Conservation (phyloP, 202 grass and related monocot species). For the Musa balbisiana region DNA sequence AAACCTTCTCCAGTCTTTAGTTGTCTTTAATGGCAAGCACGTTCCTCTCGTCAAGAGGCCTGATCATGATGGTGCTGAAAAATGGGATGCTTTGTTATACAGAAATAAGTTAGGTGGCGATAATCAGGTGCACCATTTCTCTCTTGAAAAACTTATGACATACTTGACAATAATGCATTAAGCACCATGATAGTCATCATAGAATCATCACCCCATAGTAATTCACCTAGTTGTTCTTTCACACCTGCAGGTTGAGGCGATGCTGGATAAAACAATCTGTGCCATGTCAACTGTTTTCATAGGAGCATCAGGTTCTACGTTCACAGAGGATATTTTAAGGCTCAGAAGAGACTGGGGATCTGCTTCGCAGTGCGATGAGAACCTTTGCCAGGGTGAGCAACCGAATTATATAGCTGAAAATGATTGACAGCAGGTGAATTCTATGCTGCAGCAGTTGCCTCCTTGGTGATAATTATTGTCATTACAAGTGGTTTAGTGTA, state of each 20-base stretch:
- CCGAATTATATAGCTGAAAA: constrained; percentile 63
- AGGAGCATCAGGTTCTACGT: constrained; percentile 73
- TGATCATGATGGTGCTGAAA: constrained; percentile 57
- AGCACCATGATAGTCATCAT: background rate
- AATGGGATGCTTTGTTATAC: constrained; percentile 86
- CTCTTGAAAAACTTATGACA: background rate
- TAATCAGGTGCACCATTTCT: constrained; percentile 41
- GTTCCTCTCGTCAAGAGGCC: constrained; percentile 75
- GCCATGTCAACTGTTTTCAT: constrained; percentile 72
- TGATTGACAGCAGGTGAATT: constrained; percentile 28
- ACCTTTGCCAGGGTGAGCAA: constrained; percentile 73
- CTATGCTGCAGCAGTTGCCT: background rate
- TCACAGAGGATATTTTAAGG: constrained; percentile 82
- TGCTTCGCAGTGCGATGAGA: constrained; percentile 67
- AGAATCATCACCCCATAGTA: background rate
- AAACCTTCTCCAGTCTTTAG: constrained; percentile 59
- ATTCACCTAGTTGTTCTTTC: background rate
- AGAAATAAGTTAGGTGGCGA: constrained; percentile 69
- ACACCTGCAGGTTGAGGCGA: constrained; percentile 63
- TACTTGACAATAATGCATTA: background rate
- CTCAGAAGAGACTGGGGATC: constrained; percentile 65
- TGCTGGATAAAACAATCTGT: constrained; percentile 96
- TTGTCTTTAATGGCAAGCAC: constrained; percentile 54
- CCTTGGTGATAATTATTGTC: background rate
- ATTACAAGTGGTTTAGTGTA: background rate